phyloP scores from a whole-genome alignment of 306 rosid species.

The Psophocarpus tetragonolobus region DNA sequence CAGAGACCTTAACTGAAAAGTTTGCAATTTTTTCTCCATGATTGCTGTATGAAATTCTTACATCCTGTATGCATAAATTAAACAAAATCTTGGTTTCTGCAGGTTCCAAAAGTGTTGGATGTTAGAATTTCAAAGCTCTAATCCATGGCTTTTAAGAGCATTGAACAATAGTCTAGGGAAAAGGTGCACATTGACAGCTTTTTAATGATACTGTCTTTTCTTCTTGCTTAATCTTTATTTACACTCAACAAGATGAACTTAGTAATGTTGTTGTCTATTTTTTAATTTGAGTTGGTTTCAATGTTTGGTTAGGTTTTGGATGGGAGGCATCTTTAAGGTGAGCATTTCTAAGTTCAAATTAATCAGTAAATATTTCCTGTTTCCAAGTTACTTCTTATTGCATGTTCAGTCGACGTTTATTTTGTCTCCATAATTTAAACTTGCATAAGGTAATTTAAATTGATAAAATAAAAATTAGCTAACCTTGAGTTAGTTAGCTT shows the following conservation, averaged over 20 bases:
- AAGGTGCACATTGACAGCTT: conserved; percentile 48
- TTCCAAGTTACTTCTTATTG: conserved; percentile 13
- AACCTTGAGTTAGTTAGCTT: neutral
- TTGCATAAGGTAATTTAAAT: neutral
- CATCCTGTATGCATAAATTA: neutral
- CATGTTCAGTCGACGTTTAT: neutral
- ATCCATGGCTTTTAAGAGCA: conserved; percentile 82
- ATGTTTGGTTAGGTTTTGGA: conserved; percentile 72
- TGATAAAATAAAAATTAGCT: neutral
- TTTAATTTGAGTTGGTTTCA: conserved; percentile 34
- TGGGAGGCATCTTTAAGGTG: conserved; percentile 83
- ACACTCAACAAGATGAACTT: neutral
- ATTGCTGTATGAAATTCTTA: conserved; percentile 26
- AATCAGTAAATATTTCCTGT: conserved; percentile 11
- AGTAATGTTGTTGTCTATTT: neutral
- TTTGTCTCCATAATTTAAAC: neutral
- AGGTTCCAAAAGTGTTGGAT: conserved; percentile 81
- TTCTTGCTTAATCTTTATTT: conserved; percentile 8
- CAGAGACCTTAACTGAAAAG: conserved; percentile 63
- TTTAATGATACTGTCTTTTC: conserved; percentile 17
- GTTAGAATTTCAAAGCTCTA: conserved; percentile 64
- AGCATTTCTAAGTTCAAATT: conserved; percentile 7
- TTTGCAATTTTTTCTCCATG: conserved; percentile 31
- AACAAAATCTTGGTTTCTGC: conserved; percentile 19
- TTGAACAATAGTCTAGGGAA: conserved; percentile 77